Evolutionary conservation across 2,329 filamentous ascomycete genomes (phyloP).

Genomic region (Grosmannia serpens): DNA sequence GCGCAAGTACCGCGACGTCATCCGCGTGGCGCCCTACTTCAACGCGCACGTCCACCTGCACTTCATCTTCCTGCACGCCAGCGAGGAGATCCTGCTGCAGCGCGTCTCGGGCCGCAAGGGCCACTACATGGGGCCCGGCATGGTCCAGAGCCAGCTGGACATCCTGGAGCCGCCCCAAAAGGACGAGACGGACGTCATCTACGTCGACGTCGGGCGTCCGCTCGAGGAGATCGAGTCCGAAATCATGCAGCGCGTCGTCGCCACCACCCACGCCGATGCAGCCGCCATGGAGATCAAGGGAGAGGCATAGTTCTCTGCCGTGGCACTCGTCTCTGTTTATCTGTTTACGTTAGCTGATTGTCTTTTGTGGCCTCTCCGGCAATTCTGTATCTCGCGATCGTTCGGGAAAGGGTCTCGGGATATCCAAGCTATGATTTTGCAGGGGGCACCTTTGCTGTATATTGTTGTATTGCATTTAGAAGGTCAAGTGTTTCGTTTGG

Average conservation of each 20-base stretch:
- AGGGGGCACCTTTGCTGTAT: not conserved
- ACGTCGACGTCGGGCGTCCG: constrained; percentile 53
- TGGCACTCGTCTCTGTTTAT: not conserved
- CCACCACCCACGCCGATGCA: too few species aligned
- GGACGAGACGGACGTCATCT: constrained; percentile 62
- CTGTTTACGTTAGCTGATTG: not conserved
- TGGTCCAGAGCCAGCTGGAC: constrained; percentile 88
- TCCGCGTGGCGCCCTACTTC: constrained; percentile 69
- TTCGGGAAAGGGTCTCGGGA: not conserved
- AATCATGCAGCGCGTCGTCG: constrained; percentile 41
- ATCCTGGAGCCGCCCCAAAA: constrained; percentile 70
- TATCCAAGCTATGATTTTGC: not conserved
- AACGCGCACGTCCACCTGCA: constrained; percentile 65
- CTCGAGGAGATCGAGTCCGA: constrained; percentile 48
- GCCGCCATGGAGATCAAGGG: not conserved
- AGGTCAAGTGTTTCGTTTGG: not conserved
- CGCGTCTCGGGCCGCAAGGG: constrained; percentile 64
- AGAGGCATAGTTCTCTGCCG: not conserved
- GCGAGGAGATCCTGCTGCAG: constrained; percentile 61
- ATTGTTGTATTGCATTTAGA: not conserved
- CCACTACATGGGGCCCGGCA: constrained; percentile 92
- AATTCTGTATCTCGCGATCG: not conserved
- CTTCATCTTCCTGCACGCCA: constrained; percentile 82
- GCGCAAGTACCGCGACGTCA: constrained; percentile 91
- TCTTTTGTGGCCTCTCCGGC: not conserved